These are phyloP conservation scores for Casaregolazyma suthepensis DNA, from an alignment of 1,139 yeast species.

Conservation along the genomic window DNA sequence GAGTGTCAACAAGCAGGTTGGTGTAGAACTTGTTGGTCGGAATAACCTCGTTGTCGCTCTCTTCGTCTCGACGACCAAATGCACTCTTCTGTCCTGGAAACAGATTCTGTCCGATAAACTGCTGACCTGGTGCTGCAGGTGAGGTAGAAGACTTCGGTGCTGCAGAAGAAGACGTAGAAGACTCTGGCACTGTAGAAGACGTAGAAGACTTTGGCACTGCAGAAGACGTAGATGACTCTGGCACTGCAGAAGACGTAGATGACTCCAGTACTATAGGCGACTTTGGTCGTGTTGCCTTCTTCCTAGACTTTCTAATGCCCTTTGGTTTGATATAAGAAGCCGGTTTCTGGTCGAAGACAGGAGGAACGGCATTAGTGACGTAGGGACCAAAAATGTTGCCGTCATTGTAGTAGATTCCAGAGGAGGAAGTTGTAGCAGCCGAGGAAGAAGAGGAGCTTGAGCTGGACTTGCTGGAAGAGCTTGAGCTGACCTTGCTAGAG, in stretches of 20 bases:
- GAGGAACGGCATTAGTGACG: slow-evolving; percentile 45
- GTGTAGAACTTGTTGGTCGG: slow-evolving; percentile 70
- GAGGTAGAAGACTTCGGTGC: too few species aligned
- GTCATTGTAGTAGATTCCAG: slow-evolving; percentile 18
- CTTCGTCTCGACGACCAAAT: not conserved
- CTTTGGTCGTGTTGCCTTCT: not conserved
- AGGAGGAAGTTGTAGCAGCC: not conserved
- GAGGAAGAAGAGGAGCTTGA: not conserved
- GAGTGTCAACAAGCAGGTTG: slow-evolving; percentile 50
- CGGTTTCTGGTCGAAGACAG: slow-evolving; percentile 43
- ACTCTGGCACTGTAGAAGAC: too few species aligned
- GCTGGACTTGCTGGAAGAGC: too few species aligned
- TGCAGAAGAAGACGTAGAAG: too few species aligned
- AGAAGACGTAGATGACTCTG: too few species aligned
- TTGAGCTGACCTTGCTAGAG: slow-evolving; percentile 1
- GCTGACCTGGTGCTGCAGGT: too few species aligned
- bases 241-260: too few species aligned
- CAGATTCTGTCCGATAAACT: too few species aligned
- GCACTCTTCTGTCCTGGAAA: too few species aligned
- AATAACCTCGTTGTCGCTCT: slow-evolving; percentile 31
- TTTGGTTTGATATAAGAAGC: slow-evolving; percentile 44
- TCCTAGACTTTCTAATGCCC: slow-evolving; percentile 38
- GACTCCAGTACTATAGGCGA: not conserved
- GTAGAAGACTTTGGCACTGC: too few species aligned
- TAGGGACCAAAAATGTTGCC: slow-evolving; percentile 47